phyloP scores from a whole-genome alignment of 495 filamentous ascomycete genomes.

The Aspergillus cavernicola region DNA sequence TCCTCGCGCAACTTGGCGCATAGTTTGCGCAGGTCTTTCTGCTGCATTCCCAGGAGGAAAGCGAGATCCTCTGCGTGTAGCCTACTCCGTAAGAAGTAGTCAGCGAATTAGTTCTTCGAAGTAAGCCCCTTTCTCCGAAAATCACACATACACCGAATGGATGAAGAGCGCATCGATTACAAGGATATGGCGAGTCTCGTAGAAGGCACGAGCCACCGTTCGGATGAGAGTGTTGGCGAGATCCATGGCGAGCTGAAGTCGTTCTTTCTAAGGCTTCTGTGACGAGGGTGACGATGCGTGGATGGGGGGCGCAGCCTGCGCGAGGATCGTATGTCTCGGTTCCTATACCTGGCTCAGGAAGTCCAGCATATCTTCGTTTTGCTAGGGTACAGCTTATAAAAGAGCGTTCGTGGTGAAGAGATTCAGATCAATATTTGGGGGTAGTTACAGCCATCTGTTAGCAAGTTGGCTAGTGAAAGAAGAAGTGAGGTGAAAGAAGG shows the following conservation, averaged over 20 bases:
- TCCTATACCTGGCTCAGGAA: neutral
- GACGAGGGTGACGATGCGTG: too few relatives aligned
- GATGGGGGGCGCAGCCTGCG: neutral
- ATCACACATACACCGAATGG: conserved; percentile 71
- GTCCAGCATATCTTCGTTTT: neutral
- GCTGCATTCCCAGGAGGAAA: conserved; percentile 76
- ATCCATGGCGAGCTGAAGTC: conserved; percentile 55
- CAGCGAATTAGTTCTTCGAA: neutral
- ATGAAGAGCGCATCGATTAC: conserved; percentile 89
- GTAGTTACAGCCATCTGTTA: neutral
- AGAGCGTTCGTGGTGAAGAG: neutral
- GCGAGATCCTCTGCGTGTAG: conserved; percentile 86
- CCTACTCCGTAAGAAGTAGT: conserved; percentile 32
- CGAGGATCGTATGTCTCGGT: neutral
- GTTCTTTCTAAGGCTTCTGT: too few relatives aligned
- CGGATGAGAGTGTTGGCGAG: conserved; percentile 84
- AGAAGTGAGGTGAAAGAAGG: neutral
- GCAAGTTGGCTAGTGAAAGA: neutral
- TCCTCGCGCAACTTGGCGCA: conserved; percentile 81
- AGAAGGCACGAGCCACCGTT: conserved; percentile 87
- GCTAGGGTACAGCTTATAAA: neutral
- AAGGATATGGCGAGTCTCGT: conserved; percentile 82
- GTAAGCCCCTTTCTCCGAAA: neutral
- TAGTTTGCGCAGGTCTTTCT: conserved; percentile 83
- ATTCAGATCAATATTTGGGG: neutral